Evolutionary conservation across 1,284 basidiomycete genomes (phyloP).

Genomic region (Rhizoctonia solani): DNA sequence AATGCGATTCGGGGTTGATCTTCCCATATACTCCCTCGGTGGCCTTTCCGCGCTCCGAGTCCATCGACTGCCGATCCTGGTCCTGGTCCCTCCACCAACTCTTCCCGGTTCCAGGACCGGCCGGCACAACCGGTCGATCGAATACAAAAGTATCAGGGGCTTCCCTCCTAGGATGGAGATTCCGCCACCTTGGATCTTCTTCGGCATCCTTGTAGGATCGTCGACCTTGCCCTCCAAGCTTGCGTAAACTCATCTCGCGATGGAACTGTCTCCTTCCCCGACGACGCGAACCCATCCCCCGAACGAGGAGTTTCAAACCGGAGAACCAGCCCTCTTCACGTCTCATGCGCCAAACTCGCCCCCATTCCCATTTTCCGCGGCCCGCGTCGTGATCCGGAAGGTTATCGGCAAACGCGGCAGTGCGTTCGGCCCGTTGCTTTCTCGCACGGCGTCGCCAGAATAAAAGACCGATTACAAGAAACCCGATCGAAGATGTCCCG

Average conservation of each 20-base stretch:
- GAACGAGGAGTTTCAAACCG: neutral
- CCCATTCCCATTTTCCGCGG: conserved; percentile 20
- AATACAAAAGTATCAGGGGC: neutral
- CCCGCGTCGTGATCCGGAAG: neutral
- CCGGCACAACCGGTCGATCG: neutral
- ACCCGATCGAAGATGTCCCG: conserved; percentile 75
- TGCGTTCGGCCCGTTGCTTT: conserved; percentile 65
- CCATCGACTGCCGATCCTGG: neutral
- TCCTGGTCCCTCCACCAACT: conserved; percentile 2
- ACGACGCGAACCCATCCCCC: neutral
- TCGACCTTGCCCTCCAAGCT: neutral
- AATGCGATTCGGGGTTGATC: conserved; percentile 34
- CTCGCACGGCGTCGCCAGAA: conserved; percentile 69
- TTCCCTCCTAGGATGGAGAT: neutral
- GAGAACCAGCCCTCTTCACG: conserved; percentile 19
- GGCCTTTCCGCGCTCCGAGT: neutral
- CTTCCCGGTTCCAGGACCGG: conserved; percentile 6
- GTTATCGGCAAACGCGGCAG: conserved; percentile 60
- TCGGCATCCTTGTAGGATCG: neutral
- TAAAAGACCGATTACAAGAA: conserved; percentile 67
- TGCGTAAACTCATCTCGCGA: conserved; percentile 28
- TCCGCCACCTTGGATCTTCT: neutral
- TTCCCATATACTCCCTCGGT: neutral
- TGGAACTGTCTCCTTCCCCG: conserved; percentile 13
- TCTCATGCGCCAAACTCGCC: conserved; percentile 18